Evolutionary conservation across 2,329 filamentous ascomycete species (phyloP).

Genomic region (Amauroascus niger): DNA sequence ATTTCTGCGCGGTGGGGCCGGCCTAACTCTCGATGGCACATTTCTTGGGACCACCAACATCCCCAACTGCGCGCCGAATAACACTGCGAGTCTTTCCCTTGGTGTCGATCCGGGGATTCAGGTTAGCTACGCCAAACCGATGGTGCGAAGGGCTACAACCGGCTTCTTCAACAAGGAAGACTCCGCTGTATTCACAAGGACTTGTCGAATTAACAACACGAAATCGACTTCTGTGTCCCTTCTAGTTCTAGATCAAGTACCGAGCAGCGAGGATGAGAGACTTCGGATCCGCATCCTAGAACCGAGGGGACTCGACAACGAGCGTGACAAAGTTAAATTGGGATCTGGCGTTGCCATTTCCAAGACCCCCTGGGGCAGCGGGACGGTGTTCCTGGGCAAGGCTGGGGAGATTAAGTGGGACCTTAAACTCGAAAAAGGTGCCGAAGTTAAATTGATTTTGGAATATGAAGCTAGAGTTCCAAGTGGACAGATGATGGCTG

Average conservation of each 20-base stretch:
- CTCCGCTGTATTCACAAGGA: slow-evolving; percentile 25
- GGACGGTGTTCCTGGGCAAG: slow-evolving; percentile 46
- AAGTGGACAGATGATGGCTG: slow-evolving; percentile 19
- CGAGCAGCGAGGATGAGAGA: slow-evolving; percentile 27
- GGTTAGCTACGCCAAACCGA: slow-evolving; percentile 26
- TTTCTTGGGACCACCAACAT: slow-evolving; percentile 25
- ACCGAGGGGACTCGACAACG: slow-evolving; percentile 23
- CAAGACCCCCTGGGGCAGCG: slow-evolving; percentile 43
- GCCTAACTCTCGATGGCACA: slow-evolving; percentile 24
- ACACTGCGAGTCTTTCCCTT: slow-evolving; percentile 26
- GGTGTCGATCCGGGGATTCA: slow-evolving; percentile 27
- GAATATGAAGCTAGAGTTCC: slow-evolving; percentile 55
- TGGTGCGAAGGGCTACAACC: slow-evolving; percentile 21
- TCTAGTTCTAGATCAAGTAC: slow-evolving; percentile 27
- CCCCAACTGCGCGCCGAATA: slow-evolving; percentile 22
- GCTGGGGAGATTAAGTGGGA: slow-evolving; percentile 51
- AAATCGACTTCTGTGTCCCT: slow-evolving; percentile 24
- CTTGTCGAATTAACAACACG: slow-evolving; percentile 27
- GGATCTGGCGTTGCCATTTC: slow-evolving; percentile 12
- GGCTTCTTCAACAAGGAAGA: slow-evolving; percentile 28
- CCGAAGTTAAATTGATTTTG: slow-evolving; percentile 47
- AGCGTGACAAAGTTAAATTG: slow-evolving; percentile 19
- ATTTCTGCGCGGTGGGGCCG: slow-evolving; percentile 23
- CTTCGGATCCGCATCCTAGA: slow-evolving; percentile 24
- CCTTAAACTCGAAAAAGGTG: slow-evolving; percentile 49